phyloP scores from a whole-genome alignment of 2,329 filamentous ascomycete species.

The Fusarium acutatum region DNA sequence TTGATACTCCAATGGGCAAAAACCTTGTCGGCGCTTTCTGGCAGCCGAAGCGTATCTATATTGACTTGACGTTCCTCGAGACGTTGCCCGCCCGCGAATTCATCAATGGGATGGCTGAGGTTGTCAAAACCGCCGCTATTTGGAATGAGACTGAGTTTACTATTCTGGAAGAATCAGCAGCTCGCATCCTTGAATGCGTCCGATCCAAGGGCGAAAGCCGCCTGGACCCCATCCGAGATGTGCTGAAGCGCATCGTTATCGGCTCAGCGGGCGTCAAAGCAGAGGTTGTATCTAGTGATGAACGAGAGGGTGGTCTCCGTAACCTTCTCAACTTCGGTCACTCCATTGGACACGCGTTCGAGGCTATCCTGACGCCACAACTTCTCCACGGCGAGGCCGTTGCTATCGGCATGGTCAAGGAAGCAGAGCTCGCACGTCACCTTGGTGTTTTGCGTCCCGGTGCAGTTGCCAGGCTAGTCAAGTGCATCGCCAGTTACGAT shows the following conservation, averaged over 20 bases:
- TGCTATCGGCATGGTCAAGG: conserved; percentile 97
- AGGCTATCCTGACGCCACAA: conserved; percentile 94
- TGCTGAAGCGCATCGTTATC: conserved; percentile 81
- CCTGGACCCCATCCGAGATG: conserved; percentile 74
- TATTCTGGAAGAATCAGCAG: conserved; percentile 82
- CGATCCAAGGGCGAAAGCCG: conserved; percentile 57
- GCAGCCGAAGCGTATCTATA: conserved; percentile 94
- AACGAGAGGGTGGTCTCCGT: conserved; percentile 90
- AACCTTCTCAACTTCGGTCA: conserved; percentile 98
- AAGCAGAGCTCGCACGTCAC: conserved; percentile 91
- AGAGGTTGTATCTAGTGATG: conserved; percentile 91
- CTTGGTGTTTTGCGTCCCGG: conserved; percentile 85
- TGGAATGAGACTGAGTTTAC: conserved; percentile 91
- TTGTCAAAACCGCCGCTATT: conserved; percentile 96
- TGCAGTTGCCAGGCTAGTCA: conserved; percentile 87
- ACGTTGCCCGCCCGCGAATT: conserved; percentile 91
- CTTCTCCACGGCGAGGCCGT: conserved; percentile 96
- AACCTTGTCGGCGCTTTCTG: conserved; percentile 96
- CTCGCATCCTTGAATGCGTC: conserved; percentile 68
- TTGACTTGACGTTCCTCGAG: conserved; percentile 91
- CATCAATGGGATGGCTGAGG: conserved; percentile 98
- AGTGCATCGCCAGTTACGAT: conserved; percentile 94
- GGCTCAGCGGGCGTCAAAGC: conserved; percentile 95
- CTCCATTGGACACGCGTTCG: conserved; percentile 95
- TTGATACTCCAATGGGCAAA: conserved; percentile 95